A percentile compares a stretch with the other conserved stretches of the same genome.
Conservation (phyloP, 495 filamentous ascomycete genomes). For the Cryomyces minteri region DNA sequence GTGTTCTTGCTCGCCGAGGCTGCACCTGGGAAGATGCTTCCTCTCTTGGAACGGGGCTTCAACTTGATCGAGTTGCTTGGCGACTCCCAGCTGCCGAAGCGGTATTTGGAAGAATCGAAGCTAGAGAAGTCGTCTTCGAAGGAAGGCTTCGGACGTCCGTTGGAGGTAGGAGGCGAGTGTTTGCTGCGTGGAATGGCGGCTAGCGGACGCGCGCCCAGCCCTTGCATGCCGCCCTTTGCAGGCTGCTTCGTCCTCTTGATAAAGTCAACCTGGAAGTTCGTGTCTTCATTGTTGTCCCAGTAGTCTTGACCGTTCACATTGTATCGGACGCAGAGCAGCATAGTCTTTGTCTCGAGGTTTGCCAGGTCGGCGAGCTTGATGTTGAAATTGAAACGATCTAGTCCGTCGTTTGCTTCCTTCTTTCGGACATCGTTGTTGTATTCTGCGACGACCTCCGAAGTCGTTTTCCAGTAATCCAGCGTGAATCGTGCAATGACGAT, state of each 20-base stretch:
- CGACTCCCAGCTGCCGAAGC: slow-evolving; percentile 34
- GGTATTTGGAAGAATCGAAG: slow-evolving; percentile 26
- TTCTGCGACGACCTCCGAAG: slow-evolving; percentile 81
- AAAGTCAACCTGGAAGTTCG: slow-evolving; percentile 90
- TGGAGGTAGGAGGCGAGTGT: slow-evolving; percentile 33
- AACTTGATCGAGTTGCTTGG: slow-evolving; percentile 20
- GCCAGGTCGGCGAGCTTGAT: slow-evolving; percentile 84
- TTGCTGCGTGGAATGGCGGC: slow-evolving; percentile 61
- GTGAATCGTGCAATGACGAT: slow-evolving; percentile 79
- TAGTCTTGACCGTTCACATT: slow-evolving; percentile 66
- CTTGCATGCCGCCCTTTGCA: slow-evolving; percentile 29
- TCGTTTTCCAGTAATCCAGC: slow-evolving; percentile 94
- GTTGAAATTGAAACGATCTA: slow-evolving; percentile 81
- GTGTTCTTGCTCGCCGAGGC: slow-evolving; percentile 18
- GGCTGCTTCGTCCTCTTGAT: slow-evolving; percentile 43
- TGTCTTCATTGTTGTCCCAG: slow-evolving; percentile 82
- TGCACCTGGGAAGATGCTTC: slow-evolving; percentile 7
- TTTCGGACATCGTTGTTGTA: slow-evolving; percentile 63
- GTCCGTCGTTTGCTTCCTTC: slow-evolving; percentile 43
- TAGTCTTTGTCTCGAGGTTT: slow-evolving; percentile 74
- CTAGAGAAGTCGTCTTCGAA: slow-evolving; percentile 51
- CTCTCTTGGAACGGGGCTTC: slow-evolving; percentile 16
- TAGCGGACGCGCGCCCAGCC: slow-evolving; percentile 32
- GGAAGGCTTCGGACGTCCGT: slow-evolving; percentile 36
- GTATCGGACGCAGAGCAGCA: slow-evolving; percentile 87